Evolutionary conservation across 2,329 filamentous ascomycete species (phyloP).

Genomic region (Alternaria hordeiaustralica): DNA sequence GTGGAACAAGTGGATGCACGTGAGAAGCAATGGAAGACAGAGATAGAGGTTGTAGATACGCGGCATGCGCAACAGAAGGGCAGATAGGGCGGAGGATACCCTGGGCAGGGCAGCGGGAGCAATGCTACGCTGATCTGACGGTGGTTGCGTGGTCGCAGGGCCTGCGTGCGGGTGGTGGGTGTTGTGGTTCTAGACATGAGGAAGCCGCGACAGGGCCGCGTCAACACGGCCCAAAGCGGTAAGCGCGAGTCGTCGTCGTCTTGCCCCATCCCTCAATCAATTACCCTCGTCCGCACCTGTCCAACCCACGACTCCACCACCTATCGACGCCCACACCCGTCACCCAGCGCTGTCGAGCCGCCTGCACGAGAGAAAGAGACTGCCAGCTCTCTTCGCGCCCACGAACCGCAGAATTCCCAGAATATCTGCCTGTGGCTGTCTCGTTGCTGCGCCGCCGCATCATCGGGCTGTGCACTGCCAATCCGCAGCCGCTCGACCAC

Average conservation of each 20-base stretch:
- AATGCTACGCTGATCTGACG: constrained; percentile 2
- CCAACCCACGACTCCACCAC: constrained; percentile 13
- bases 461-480: constrained; percentile 30
- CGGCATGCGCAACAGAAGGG: not conserved
- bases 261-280: constrained; percentile 21
- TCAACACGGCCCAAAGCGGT: constrained; percentile 16
- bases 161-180: constrained; percentile 6
- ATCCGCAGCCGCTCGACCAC: constrained; percentile 20
- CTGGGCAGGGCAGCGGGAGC: not conserved
- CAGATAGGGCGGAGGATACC: not conserved
- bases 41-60: not conserved
- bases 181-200: constrained; percentile 19
- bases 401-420: constrained; percentile 7
- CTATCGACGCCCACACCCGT: constrained; percentile 5
- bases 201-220: constrained; percentile 24
- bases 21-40: not conserved
- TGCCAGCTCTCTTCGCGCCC: constrained; percentile 2
- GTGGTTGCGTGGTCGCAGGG: constrained; percentile 3
- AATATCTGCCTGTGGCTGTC: constrained; percentile 18
- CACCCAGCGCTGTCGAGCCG: constrained; percentile 12
- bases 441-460: constrained; percentile 28
- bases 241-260: constrained; percentile 18
- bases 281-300: constrained; percentile 19
- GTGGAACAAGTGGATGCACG: not conserved
- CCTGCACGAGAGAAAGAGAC: constrained; percentile 9